phyloP scores from a whole-genome alignment of 495 filamentous ascomycete species.

The Penicillium antarcticum region DNA sequence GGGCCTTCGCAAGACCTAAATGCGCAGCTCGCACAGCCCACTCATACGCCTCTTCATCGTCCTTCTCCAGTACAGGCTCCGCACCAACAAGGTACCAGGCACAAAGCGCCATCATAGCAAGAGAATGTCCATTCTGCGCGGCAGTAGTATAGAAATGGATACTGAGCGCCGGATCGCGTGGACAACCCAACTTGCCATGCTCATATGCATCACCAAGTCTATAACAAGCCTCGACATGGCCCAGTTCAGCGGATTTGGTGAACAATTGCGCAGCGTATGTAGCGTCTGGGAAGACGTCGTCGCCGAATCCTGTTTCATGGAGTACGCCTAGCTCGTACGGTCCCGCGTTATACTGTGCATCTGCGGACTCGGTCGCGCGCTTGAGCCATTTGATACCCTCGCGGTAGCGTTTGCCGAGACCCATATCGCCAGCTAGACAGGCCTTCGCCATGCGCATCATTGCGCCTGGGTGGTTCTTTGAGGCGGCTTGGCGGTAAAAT shows the following conservation, averaged over 20 bases:
- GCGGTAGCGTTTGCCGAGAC: constrained; percentile 75
- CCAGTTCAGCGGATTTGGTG: constrained; percentile 90
- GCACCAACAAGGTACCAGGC: constrained; percentile 98
- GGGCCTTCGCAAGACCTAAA: constrained; percentile 84
- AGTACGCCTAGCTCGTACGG: constrained; percentile 87
- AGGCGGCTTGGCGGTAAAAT: constrained; percentile 85
- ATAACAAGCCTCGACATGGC: constrained; percentile 79
- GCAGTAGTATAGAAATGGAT: constrained; percentile 97
- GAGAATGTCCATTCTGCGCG: constrained; percentile 74
- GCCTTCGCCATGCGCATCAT: constrained; percentile 90
- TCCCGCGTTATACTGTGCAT: constrained; percentile 85
- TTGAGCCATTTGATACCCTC: constrained; percentile 98
- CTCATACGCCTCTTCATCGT: constrained; percentile 94
- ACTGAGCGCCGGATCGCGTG: constrained; percentile 85
- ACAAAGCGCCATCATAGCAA: constrained; percentile 98
- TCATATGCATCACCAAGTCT: constrained; percentile 96
- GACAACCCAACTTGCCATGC: constrained; percentile 82
- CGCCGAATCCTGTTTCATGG: constrained; percentile 85
- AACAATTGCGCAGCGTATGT: constrained; percentile 91
- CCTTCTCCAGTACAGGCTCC: constrained; percentile 86
- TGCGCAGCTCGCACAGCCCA: constrained; percentile 89
- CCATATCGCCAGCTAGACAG: constrained; percentile 84
- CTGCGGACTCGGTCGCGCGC: constrained; percentile 81
- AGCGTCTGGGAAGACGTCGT: constrained; percentile 87
- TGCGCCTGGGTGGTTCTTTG: constrained; percentile 91